Evolutionary conservation across 768 basidiomycete genomes (phyloP).

Genomic region (Rhodosporidiobolus odoratus): DNA sequence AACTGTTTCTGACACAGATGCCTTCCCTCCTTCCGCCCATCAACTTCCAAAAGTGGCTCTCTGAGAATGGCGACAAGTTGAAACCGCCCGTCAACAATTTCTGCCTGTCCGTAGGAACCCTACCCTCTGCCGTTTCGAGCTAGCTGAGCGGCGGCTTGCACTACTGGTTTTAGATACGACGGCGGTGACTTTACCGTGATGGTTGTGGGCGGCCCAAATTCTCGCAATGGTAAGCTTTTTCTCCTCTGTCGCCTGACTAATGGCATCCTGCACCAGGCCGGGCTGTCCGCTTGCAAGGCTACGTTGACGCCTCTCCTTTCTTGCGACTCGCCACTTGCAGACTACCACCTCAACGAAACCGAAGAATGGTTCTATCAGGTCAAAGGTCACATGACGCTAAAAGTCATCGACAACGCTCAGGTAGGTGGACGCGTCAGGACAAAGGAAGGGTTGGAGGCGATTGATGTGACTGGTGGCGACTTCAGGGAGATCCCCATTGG

Average conservation of each 20-base stretch:
- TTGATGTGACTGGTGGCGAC: conserved; percentile 56
- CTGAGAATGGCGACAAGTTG: conserved; percentile 69
- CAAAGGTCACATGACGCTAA: conserved; percentile 85
- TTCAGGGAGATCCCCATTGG: conserved; percentile 83
- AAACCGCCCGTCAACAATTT: conserved; percentile 88
- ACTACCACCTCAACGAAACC: conserved; percentile 93
- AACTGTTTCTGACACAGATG: too few species aligned
- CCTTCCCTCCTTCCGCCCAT: conserved; percentile 66
- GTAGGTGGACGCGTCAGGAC: conserved; percentile 23
- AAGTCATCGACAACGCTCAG: conserved; percentile 57
- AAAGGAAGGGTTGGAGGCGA: conserved; percentile 43
- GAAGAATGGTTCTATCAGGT: conserved; percentile 99
- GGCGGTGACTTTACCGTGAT: conserved; percentile 88
- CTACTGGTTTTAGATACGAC: conserved; percentile 46
- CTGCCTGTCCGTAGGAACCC: conserved; percentile 59
- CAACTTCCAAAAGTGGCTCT: conserved; percentile 79
- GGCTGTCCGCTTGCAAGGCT: too few species aligned
- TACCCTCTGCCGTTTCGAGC: neutral
- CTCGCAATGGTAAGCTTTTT: conserved; percentile 55
- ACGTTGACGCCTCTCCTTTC: neutral
- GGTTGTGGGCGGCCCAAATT: conserved; percentile 93
- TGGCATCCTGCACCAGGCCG: too few species aligned
- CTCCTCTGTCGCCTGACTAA: neutral
- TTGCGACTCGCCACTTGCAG: conserved; percentile 43
- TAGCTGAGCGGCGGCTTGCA: neutral